Evolutionary conservation across 2,329 filamentous ascomycete genomes (phyloP).

Genomic region (Cytospora paraplurivora): DNA sequence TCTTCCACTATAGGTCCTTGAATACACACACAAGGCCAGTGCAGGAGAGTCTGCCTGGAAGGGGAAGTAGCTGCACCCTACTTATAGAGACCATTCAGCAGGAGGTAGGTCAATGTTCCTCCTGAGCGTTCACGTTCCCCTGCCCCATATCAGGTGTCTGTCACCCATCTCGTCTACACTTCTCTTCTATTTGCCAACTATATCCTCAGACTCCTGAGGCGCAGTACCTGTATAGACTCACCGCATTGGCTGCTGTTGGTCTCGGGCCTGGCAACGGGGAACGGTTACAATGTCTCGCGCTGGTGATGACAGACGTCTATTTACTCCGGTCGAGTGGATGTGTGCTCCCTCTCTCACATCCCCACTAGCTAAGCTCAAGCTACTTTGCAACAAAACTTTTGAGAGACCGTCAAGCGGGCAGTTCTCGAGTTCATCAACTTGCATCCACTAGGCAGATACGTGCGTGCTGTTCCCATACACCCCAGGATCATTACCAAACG

Average conservation of each 20-base stretch:
- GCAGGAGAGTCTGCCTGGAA: too few relatives aligned
- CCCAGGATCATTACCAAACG: slow-evolving; percentile 6
- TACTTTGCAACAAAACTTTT: not conserved
- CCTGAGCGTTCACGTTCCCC: too few relatives aligned
- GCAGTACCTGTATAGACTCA: not conserved
- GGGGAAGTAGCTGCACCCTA: too few relatives aligned
- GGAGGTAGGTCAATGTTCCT: not conserved
- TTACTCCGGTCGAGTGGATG: not conserved
- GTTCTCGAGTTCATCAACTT: slow-evolving; percentile 10
- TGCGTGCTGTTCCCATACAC: slow-evolving; percentile 9
- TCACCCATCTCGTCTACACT: not conserved
- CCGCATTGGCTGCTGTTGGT: not conserved
- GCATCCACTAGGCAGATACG: not conserved
- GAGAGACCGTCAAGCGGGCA: not conserved
- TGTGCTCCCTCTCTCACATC: not conserved
- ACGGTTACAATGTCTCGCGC: not conserved
- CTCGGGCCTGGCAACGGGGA: not conserved
- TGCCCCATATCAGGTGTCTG: not conserved
- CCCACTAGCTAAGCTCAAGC: slow-evolving; percentile 7
- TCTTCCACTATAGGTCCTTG: too few relatives aligned
- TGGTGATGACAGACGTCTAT: not conserved
- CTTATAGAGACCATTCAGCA: not conserved
- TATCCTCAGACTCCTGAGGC: not conserved
- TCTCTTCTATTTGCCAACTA: not conserved
- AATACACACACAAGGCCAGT: too few relatives aligned